phyloP scores from a whole-genome alignment of 1,284 basidiomycete genomes.

The Cerrena zonata region DNA sequence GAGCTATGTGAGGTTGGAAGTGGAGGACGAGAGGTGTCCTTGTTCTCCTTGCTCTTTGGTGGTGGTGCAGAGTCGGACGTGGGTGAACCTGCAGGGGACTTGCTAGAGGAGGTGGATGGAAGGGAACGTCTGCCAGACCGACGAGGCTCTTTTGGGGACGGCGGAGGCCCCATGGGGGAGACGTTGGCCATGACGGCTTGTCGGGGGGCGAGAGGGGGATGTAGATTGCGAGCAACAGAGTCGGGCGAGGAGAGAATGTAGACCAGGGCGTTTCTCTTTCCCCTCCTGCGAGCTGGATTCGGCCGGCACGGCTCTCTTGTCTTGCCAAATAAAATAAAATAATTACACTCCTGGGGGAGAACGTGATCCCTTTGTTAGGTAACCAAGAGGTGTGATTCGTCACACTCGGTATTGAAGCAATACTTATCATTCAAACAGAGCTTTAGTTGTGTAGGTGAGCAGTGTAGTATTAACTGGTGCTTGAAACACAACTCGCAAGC shows the following conservation, averaged over 20 bases:
- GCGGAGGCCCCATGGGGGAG: constrained; percentile 62
- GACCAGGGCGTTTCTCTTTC: neutral
- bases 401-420: too few species aligned
- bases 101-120: constrained; percentile 60
- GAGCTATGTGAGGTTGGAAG: constrained; percentile 39
- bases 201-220: constrained; percentile 21
- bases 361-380: too few species aligned
- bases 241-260: neutral
- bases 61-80: constrained; percentile 44
- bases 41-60: constrained; percentile 20
- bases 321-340: too few species aligned
- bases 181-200: constrained; percentile 24
- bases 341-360: too few species aligned
- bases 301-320: neutral
- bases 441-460: too few species aligned
- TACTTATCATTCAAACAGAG: too few species aligned
- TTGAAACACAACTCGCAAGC: too few species aligned
- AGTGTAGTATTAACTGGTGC: too few species aligned
- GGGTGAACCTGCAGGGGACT: constrained; percentile 66
- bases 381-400: too few species aligned
- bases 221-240: constrained; percentile 28
- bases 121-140: constrained; percentile 69
- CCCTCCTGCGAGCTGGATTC: neutral
- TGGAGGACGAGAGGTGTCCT: constrained; percentile 38
- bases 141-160: constrained; percentile 68